Evolutionary conservation across 2,329 filamentous ascomycete genomes (phyloP).

Genomic region (Chaetothyriales sp.): DNA sequence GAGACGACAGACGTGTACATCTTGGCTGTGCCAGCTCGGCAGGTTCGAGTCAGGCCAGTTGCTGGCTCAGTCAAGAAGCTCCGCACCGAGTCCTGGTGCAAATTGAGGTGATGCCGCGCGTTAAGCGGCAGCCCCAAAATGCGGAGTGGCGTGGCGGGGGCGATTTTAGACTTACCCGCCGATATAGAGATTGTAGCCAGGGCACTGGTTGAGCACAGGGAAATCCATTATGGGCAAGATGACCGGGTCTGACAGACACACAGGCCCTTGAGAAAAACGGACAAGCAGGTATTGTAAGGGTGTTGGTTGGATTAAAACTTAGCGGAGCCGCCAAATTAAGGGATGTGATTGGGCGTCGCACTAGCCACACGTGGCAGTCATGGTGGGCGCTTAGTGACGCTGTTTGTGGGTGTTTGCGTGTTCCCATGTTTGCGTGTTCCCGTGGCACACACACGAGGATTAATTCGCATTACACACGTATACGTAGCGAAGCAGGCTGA

Average conservation of each 20-base stretch:
- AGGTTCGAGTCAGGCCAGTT: background rate
- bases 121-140: background rate
- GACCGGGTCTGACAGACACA: background rate
- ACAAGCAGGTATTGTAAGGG: background rate
- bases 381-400: background rate
- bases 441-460: no score
- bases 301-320: background rate
- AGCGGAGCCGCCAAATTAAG: background rate
- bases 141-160: background rate
- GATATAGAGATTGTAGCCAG: constrained; percentile 58
- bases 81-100: background rate
- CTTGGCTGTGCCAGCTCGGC: background rate
- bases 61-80: background rate
- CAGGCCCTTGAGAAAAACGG: background rate
- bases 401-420: no score
- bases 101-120: background rate
- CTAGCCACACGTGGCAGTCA: background rate
- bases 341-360: no score
- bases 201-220: constrained; percentile 27
- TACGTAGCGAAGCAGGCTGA: no score
- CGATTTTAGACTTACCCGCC: constrained; percentile 45
- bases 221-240: constrained; percentile 9
- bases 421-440: no score
- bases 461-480: no score
- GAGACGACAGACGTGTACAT: background rate